Conservation (phyloP, 2,329 filamentous ascomycete species). For the Sarocladiaceae sp. region DNA sequence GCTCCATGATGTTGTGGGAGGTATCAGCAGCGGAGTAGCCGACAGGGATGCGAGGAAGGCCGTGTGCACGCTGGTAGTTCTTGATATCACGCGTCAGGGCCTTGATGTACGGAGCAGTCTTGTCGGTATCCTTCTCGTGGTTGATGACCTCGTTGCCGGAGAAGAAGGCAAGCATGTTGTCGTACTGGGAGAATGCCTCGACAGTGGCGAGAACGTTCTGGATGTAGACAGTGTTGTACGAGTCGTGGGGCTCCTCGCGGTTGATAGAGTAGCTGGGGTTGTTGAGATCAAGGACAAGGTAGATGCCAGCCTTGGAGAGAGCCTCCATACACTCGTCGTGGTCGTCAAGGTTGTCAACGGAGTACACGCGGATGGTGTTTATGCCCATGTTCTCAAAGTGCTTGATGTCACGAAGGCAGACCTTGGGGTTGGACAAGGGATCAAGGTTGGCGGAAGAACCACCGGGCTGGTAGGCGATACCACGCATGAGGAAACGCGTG, state of each 20-base stretch:
- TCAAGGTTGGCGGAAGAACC: constrained; percentile 56
- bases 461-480: constrained; percentile 61
- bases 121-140: constrained; percentile 57
- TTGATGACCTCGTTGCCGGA: constrained; percentile 80
- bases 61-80: constrained; percentile 60
- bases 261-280: constrained; percentile 86
- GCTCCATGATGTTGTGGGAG: constrained; percentile 77
- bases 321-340: constrained; percentile 84
- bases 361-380: constrained; percentile 92
- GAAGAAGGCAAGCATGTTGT: constrained; percentile 85
- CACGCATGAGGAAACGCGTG: constrained; percentile 55
- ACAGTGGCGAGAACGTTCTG: constrained; percentile 84
- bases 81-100: constrained; percentile 74
- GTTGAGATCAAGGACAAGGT: constrained; percentile 89
- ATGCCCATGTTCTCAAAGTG: constrained; percentile 82
- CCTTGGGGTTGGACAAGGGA: constrained; percentile 65
- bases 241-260: constrained; percentile 67
- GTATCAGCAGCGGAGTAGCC: constrained; percentile 80
- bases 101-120: constrained; percentile 70
- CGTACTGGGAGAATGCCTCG: constrained; percentile 76
- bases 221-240: constrained; percentile 85
- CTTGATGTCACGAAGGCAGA: constrained; percentile 75
- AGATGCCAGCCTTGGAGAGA: constrained; percentile 81
- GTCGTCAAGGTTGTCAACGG: constrained; percentile 76
- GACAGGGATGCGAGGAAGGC: constrained; percentile 65